These are phyloP conservation scores for Aspergillus puulaauensis DNA, from an alignment of 2,329 filamentous ascomycete genomes.

Conservation along the genomic window DNA sequence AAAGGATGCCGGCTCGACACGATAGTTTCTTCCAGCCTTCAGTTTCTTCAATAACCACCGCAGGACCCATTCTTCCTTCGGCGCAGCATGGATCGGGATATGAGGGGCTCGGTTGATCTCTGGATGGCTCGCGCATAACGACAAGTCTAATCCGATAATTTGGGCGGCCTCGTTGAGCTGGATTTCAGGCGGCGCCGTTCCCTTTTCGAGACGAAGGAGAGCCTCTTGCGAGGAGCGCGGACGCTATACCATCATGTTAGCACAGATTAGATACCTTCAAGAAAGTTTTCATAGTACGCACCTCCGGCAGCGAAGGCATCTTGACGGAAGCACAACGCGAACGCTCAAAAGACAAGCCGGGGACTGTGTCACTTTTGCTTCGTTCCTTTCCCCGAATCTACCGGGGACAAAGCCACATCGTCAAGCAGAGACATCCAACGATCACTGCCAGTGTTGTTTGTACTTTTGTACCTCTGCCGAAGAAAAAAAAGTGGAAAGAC, in stretches of 20 bases:
- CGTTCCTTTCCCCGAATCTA: constrained; percentile 2
- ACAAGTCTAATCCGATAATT: constrained; percentile 42
- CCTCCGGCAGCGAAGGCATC: constrained; percentile 39
- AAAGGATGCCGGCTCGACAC: constrained; percentile 48
- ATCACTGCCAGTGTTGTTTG: constrained; percentile 1
- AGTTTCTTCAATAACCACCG: constrained; percentile 66
- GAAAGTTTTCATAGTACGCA: constrained; percentile 21
- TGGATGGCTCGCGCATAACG: constrained; percentile 31
- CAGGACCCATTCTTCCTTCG: constrained; percentile 65
- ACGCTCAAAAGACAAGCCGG: background rate
- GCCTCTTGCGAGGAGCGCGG: constrained; percentile 44
- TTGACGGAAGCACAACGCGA: constrained; percentile 21
- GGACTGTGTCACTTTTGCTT: constrained; percentile 4
- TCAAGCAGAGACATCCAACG: constrained; percentile 1
- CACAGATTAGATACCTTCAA: background rate
- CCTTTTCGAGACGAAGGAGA: constrained; percentile 46
- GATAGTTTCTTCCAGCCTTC: constrained; percentile 44
- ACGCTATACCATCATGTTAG: constrained; percentile 25
- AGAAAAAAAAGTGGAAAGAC: constrained; percentile 22
- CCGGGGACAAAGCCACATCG: background rate
- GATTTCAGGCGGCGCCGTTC: constrained; percentile 36
- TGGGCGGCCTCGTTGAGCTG: constrained; percentile 45
- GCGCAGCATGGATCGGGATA: constrained; percentile 30
- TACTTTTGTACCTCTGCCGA: background rate
- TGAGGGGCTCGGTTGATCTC: constrained; percentile 26